phyloP scores from a whole-genome alignment of 441 rosid species.

The Euphorbia schlechtendalii region DNA sequence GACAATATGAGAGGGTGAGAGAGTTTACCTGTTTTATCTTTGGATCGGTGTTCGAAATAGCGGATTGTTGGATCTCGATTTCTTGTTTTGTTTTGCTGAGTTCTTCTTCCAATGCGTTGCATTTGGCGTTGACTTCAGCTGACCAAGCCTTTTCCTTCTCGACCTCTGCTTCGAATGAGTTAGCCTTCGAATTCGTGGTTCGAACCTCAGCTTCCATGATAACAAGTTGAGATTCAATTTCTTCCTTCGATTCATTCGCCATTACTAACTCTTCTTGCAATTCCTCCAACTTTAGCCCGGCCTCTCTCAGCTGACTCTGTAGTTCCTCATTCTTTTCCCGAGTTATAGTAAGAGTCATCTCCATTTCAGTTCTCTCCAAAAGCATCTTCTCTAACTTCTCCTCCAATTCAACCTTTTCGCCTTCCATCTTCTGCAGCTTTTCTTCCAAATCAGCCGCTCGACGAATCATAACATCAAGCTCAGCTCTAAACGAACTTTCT shows the following conservation, averaged over 20 bases:
- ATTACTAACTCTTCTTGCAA: slow-evolving; percentile 41
- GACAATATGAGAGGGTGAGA: background rate
- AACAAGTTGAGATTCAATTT: slow-evolving; percentile 45
- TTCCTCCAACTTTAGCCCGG: slow-evolving; percentile 40
- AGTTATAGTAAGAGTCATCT: slow-evolving; percentile 40
- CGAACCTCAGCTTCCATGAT: slow-evolving; percentile 43
- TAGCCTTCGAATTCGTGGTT: slow-evolving; percentile 40
- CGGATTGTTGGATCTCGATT: no score
- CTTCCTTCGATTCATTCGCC: slow-evolving; percentile 43
- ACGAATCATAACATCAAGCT: slow-evolving; percentile 40
- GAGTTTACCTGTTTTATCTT: slow-evolving; percentile 75
- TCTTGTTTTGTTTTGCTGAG: slow-evolving; percentile 43
- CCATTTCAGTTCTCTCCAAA: slow-evolving; percentile 38
- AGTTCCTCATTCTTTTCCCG: slow-evolving; percentile 41
- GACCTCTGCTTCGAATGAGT: slow-evolving; percentile 48
- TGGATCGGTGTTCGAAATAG: slow-evolving; percentile 37
- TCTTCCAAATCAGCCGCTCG: slow-evolving; percentile 45
- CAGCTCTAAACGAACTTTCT: slow-evolving; percentile 43
- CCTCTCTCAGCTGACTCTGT: slow-evolving; percentile 45
- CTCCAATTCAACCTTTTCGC: slow-evolving; percentile 31
- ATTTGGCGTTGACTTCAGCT: slow-evolving; percentile 40
- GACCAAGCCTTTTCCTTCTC: slow-evolving; percentile 43
- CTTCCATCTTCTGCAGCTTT: slow-evolving; percentile 39
- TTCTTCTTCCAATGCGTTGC: slow-evolving; percentile 60
- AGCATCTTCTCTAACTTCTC: slow-evolving; percentile 19